Evolutionary conservation across 1,139 yeast genomes (phyloP).

Genomic region (Sugiyamaella castrensis): DNA sequence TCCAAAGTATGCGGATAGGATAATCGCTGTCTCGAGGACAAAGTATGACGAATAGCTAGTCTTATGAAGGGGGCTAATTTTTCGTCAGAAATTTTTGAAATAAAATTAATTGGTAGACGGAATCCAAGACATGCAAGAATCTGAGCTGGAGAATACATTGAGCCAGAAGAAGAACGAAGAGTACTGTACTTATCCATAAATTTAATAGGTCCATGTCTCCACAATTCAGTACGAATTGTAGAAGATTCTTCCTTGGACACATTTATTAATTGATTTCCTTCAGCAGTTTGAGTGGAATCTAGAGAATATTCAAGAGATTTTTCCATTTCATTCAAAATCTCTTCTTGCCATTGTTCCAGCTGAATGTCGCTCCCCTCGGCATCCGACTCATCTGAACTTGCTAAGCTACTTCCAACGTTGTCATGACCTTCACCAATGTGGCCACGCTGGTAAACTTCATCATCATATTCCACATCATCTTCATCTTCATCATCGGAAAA

Average conservation of each 20-base stretch:
- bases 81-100: constrained; percentile 22
- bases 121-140: constrained; percentile 41
- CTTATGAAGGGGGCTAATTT: constrained; percentile 31
- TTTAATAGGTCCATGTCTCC: constrained; percentile 55
- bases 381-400: constrained; percentile 19
- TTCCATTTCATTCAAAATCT: constrained; percentile 29
- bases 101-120: constrained; percentile 32
- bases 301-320: constrained; percentile 23
- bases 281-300: constrained; percentile 5
- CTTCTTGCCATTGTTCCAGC: constrained; percentile 24
- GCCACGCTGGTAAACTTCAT: neutral
- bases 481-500: constrained; percentile 11
- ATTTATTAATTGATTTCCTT: constrained; percentile 17
- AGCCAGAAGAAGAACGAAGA: constrained; percentile 51
- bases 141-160: constrained; percentile 46
- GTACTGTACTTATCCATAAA: constrained; percentile 63
- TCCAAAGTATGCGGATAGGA: constrained; percentile 47
- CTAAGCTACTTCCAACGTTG: constrained; percentile 13
- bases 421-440: constrained; percentile 2
- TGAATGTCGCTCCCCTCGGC: constrained; percentile 16
- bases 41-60: constrained; percentile 34
- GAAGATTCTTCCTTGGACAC: constrained; percentile 44
- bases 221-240: constrained; percentile 57
- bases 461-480: constrained; percentile 2
- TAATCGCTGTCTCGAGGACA: constrained; percentile 31